Conservation (phyloP, 2,329 filamentous ascomycete genomes). For the Cordyceps cicadae region DNA sequence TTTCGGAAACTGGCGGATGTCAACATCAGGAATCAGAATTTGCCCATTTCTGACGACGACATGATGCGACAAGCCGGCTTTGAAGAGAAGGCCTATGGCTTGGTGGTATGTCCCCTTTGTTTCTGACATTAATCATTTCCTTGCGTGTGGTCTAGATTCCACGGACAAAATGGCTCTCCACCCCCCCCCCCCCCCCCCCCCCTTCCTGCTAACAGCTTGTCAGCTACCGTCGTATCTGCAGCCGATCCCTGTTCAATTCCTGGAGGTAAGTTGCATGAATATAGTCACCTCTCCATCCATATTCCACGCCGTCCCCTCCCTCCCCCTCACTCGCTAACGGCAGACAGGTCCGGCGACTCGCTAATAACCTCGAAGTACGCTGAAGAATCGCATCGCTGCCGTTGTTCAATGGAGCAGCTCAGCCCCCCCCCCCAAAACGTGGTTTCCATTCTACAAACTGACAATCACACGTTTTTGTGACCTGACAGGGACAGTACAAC, state of each 20-base stretch:
- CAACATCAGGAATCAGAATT: not conserved
- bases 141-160: not conserved
- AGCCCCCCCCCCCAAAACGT: not conserved
- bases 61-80: not conserved
- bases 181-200: no score
- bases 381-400: not conserved
- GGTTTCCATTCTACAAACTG: not conserved
- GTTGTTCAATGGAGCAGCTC: not conserved
- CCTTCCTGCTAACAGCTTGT: not conserved
- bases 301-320: not conserved
- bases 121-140: not conserved
- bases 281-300: not conserved
- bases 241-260: not conserved
- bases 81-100: not conserved
- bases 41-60: not conserved
- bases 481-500: not conserved
- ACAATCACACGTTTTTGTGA: not conserved
- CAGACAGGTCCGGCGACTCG: not conserved
- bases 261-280: not conserved
- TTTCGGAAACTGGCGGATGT: not conserved
- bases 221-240: not conserved
- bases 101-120: not conserved
- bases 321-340: not conserved
- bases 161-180: not conserved
- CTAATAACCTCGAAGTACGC: not conserved